Conservation (phyloP, 2,329 filamentous ascomycete genomes). For the Thermoascus crustaceus region DNA sequence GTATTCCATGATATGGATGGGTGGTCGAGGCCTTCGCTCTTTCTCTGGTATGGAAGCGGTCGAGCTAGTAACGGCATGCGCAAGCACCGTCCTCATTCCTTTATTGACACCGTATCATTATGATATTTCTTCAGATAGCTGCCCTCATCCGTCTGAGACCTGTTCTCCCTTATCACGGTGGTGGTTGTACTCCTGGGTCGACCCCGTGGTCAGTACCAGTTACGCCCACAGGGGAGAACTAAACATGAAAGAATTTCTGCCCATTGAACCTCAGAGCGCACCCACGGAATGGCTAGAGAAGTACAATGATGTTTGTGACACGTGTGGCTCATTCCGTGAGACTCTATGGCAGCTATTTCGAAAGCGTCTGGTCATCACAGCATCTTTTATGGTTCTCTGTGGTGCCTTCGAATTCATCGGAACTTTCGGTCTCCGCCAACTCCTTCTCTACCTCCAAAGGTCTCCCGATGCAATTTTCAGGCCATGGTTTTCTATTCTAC, state of each 20-base stretch:
- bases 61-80: constrained; percentile 2
- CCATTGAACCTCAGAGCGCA: background rate
- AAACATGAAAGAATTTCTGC: constrained; percentile 2
- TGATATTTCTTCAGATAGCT: background rate
- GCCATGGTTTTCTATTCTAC: constrained; percentile 6
- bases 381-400: constrained; percentile 6
- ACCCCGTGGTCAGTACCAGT: constrained; percentile 4
- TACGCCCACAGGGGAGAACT: constrained; percentile 4
- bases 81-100: constrained; percentile 5
- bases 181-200: constrained; percentile 10
- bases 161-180: constrained; percentile 8
- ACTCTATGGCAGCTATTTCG: constrained; percentile 7
- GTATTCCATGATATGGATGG: constrained; percentile 7
- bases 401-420: constrained; percentile 9
- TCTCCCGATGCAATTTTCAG: constrained; percentile 4
- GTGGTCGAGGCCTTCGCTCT: background rate
- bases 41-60: constrained; percentile 1
- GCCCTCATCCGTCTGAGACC: constrained; percentile 2
- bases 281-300: constrained; percentile 3
- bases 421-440: constrained; percentile 7
- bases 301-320: background rate
- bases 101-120: constrained; percentile 2
- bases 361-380: constrained; percentile 2
- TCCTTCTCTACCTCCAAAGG: constrained; percentile 7
- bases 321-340: constrained; percentile 1